Percentiles rank a stretch among this genome's conserved stretches.
Evolutionary conservation across 768 basidiomycete species (phyloP).

Genomic region (Coprinopsis marcescibilis): DNA sequence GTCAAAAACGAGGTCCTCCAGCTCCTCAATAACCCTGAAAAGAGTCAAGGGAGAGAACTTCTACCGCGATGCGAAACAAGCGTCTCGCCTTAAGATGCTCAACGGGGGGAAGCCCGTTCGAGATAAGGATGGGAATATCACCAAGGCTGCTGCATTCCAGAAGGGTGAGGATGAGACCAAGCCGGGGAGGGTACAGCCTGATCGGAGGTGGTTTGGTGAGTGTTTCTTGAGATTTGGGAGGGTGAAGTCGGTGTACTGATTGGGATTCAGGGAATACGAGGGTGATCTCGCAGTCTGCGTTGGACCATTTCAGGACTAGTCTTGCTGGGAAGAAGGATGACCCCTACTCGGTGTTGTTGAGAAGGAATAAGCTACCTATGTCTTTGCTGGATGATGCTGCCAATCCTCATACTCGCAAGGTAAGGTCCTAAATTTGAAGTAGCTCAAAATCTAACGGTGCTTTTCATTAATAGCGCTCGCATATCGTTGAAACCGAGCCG

Average conservation of each 20-base stretch:
- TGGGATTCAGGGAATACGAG: slow-evolving; percentile 79
- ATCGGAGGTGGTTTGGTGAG: slow-evolving; percentile 96
- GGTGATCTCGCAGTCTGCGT: slow-evolving; percentile 92
- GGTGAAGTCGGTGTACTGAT: neutral
- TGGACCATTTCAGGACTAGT: slow-evolving; percentile 94
- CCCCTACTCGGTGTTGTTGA: slow-evolving; percentile 91
- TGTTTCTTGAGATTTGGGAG: slow-evolving; percentile 11
- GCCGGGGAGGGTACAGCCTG: slow-evolving; percentile 89
- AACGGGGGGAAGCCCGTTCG: slow-evolving; percentile 87
- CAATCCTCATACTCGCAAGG: slow-evolving; percentile 78
- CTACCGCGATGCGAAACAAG: slow-evolving; percentile 93
- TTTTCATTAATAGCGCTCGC: slow-evolving; percentile 58
- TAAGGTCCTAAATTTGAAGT: slow-evolving; percentile 10
- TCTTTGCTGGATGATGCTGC: slow-evolving; percentile 86
- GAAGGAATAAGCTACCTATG: slow-evolving; percentile 96
- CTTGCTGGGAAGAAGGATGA: slow-evolving; percentile 81
- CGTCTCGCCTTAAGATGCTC: slow-evolving; percentile 82
- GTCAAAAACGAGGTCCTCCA: too few relatives aligned
- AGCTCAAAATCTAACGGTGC: slow-evolving; percentile 1
- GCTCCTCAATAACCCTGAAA: slow-evolving; percentile 49
- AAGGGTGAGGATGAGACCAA: slow-evolving; percentile 89
- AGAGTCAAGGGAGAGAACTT: slow-evolving; percentile 94
- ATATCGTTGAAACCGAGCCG: slow-evolving; percentile 95
- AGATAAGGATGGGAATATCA: slow-evolving; percentile 88
- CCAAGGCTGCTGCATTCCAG: slow-evolving; percentile 92